A percentile compares a stretch with the other conserved stretches of the same genome.
These are phyloP conservation scores for Davidsoniella virescens DNA, from an alignment of 2,329 filamentous ascomycete genomes.

Conservation along the genomic window DNA sequence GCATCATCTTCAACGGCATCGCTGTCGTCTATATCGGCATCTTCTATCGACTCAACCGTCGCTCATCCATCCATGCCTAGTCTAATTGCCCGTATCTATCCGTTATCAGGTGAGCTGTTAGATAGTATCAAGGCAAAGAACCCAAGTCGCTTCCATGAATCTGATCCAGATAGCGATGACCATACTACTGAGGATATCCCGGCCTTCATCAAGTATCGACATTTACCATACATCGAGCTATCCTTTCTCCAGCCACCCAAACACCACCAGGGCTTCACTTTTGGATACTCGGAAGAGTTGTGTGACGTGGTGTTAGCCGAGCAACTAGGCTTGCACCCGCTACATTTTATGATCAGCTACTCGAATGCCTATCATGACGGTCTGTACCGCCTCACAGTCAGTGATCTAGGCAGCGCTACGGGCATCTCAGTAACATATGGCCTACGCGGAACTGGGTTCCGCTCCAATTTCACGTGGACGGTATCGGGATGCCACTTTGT, in stretches of 20 bases:
- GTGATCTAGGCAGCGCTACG: neutral
- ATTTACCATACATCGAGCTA: constrained; percentile 1
- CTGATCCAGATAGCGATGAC: neutral
- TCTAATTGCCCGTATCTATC: constrained; percentile 6
- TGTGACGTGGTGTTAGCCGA: constrained; percentile 3
- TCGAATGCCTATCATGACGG: neutral
- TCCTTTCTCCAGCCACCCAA: constrained; percentile 2
- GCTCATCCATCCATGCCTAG: no score
- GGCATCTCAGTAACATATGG: constrained; percentile 3
- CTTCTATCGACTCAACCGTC: no score
- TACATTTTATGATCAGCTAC: constrained; percentile 6
- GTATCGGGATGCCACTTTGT: constrained; percentile 2
- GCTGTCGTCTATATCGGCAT: no score
- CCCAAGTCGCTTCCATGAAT: constrained; percentile 2
- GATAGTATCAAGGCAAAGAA: neutral
- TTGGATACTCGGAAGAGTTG: neutral
- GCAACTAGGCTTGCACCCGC: neutral
- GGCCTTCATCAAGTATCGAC: neutral
- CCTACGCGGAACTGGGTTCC: neutral
- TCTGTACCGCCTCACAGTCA: neutral
- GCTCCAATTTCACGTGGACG: neutral
- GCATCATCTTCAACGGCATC: neutral
- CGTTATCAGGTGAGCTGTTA: neutral
- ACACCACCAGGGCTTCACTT: constrained; percentile 3
- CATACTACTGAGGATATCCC: neutral